Evolutionary conservation across 2,329 filamentous ascomycete genomes (phyloP), one percentile per base, ranked within the genome.

Genomic region (Corniculantispora saksenae): DNA sequence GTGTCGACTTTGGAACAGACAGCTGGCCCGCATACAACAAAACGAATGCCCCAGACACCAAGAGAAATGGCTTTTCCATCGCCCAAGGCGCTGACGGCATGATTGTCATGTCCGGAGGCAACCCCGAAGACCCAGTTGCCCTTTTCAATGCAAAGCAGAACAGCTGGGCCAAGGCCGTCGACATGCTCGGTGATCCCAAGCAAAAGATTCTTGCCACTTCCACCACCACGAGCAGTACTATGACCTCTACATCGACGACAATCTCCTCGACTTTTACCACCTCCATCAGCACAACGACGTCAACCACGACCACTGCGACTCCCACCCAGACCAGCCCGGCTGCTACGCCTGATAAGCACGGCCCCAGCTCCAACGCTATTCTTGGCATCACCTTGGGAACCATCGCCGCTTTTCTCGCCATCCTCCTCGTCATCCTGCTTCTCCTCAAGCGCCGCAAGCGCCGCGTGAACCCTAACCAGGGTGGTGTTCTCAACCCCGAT

Each of bases 351-450:
- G 74, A n/a, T 67, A 75, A 68, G 67, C 75, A 74, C 66, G 76
- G 72, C n/a, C 68, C 76, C 57, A 73, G 75, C 66, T 73, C 80
- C 74, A 80, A 84, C 77, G 69, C 87, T 9, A 90, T 97, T 32
- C 83, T 97, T 1, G 94, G 92, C 40, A 91, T 92, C 59, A 91
- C 91, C 0, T 83, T 98, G 1, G 93, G 94, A 15, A 88, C 89
- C n/a, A 88, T 97, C 25, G 85, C 91, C 61, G 93, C 91, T 21
- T 80, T 93, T 61, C 88, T 90, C 23, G 78, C 88, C 0, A 74
- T 97, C 8, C 80, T 96, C n/a, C 82, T 91, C 29, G 75, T 91
- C 1, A 74, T 93, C n/a, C 83, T 97, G 23, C 80, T 95, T 59
- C 81, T 91, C 10, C 62, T 80, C 70, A 87, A 85, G 74, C 83